These are phyloP conservation scores for Alnus rubra DNA, from an alignment of 306 rosid species.

Conservation along the genomic window DNA sequence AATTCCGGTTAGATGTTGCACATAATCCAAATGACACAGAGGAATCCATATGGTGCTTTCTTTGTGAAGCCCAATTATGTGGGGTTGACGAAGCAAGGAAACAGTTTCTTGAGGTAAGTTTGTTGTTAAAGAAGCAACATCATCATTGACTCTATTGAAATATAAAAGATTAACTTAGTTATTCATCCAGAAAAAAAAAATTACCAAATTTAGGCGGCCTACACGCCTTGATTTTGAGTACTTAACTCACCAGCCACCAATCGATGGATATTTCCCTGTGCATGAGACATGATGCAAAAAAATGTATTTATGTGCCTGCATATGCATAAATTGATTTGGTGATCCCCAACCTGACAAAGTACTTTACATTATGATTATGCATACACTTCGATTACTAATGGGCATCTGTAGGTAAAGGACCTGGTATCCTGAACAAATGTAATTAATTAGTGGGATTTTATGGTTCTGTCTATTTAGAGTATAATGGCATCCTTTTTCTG, in stretches of 20 bases:
- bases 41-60: conserved; percentile 94
- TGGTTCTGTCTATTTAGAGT: not conserved
- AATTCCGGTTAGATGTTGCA: conserved; percentile 89
- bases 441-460: not conserved
- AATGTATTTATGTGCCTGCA: not conserved
- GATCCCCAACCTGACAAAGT: not conserved
- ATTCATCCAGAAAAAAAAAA: not conserved
- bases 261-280: not conserved
- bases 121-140: not conserved
- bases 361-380: not conserved
- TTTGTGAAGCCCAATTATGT: conserved; percentile 85
- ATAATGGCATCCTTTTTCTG: not conserved
- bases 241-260: not conserved
- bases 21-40: conserved; percentile 94
- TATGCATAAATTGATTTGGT: not conserved
- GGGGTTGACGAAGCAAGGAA: conserved; percentile 79
- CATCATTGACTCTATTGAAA: not conserved
- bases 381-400: not conserved
- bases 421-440: not conserved
- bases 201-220: not conserved
- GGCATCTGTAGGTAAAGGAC: not conserved
- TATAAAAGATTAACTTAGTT: conserved; percentile 6
- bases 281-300: not conserved
- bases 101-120: conserved; percentile 73
- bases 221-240: not conserved